phyloP scores from a whole-genome alignment of 352 stramenopile genomes.

The Globisporangium cystogenes region DNA sequence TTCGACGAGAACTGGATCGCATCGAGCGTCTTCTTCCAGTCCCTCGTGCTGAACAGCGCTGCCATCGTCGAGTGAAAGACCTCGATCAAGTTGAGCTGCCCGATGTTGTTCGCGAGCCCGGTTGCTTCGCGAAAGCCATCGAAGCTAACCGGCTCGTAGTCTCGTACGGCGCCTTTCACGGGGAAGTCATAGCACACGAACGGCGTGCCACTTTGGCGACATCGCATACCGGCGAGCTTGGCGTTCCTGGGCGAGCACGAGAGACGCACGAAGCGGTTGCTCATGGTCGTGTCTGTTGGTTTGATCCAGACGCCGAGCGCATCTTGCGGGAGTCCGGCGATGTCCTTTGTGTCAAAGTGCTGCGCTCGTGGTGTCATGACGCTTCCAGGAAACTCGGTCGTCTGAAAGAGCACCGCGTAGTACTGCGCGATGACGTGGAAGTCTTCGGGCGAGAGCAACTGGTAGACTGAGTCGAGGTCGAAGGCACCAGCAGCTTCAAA shows the following conservation, averaged over 20 bases:
- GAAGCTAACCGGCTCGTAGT: conserved; percentile 13
- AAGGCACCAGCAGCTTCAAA: conserved; percentile 20
- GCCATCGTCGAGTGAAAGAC: conserved; percentile 24
- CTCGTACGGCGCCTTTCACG: conserved; percentile 13
- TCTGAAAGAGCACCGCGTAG: conserved; percentile 30
- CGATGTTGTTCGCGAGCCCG: conserved; percentile 22
- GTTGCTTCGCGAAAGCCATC: conserved; percentile 9
- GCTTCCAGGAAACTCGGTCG: conserved; percentile 24
- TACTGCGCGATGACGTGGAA: conserved; percentile 22
- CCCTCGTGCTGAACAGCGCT: conserved; percentile 20
- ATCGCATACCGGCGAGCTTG: conserved; percentile 18
- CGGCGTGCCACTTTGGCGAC: conserved; percentile 18
- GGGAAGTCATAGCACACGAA: conserved; percentile 26
- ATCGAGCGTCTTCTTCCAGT: conserved; percentile 26
- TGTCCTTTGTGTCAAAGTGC: conserved; percentile 7
- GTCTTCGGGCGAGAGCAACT: conserved; percentile 21
- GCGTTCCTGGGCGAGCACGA: conserved; percentile 17
- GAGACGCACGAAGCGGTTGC: conserved; percentile 18
- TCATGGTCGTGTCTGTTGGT: conserved; percentile 14
- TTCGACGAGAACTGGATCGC: conserved; percentile 13
- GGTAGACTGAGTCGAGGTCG: conserved; percentile 22
- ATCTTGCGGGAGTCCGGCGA: conserved; percentile 7
- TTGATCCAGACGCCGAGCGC: conserved; percentile 21
- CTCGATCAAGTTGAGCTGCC: conserved; percentile 21
- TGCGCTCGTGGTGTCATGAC: conserved; percentile 18